Conservation (phyloP, 2,329 filamentous ascomycete species). For the Cercospora sp. region DNA sequence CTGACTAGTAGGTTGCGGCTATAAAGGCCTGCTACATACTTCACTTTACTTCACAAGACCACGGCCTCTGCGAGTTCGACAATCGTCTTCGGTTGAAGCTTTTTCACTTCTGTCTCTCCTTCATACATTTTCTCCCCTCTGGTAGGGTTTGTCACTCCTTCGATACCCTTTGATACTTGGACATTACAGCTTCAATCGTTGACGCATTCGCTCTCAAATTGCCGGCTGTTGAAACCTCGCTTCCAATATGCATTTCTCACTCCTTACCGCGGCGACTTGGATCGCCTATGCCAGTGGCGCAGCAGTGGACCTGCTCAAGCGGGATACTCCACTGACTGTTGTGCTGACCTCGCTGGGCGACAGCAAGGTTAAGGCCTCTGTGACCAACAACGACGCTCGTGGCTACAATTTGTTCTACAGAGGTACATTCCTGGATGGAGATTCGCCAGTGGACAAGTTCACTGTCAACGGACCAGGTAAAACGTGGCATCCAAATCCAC, state of each 20-base stretch:
- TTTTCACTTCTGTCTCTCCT: constrained; percentile 7
- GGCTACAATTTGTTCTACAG: constrained; percentile 33
- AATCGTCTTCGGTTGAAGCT: neutral
- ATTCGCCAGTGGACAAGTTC: constrained; percentile 32
- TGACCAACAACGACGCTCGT: constrained; percentile 30
- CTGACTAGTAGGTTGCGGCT: constrained; percentile 4
- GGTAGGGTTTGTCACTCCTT: constrained; percentile 14
- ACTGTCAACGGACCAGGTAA: constrained; percentile 26
- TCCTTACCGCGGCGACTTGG: constrained; percentile 2
- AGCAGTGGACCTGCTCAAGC: constrained; percentile 26
- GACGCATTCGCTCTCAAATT: neutral
- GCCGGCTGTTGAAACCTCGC: neutral
- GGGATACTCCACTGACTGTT: constrained; percentile 28
- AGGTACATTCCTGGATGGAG: constrained; percentile 31
- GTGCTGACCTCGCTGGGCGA: constrained; percentile 26
- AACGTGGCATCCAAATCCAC: neutral
- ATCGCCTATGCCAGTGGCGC: constrained; percentile 1
- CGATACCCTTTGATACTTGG: neutral
- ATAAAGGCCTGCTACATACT: constrained; percentile 16
- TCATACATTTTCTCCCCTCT: constrained; percentile 6
- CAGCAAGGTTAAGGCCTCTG: constrained; percentile 30
- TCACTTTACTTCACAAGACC: neutral
- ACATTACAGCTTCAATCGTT: neutral
- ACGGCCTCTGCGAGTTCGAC: neutral
- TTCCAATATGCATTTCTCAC: constrained; percentile 4